These are phyloP conservation scores for Myxozyma nipponensis DNA, from an alignment of 805 yeast genomes.

Conservation along the genomic window DNA sequence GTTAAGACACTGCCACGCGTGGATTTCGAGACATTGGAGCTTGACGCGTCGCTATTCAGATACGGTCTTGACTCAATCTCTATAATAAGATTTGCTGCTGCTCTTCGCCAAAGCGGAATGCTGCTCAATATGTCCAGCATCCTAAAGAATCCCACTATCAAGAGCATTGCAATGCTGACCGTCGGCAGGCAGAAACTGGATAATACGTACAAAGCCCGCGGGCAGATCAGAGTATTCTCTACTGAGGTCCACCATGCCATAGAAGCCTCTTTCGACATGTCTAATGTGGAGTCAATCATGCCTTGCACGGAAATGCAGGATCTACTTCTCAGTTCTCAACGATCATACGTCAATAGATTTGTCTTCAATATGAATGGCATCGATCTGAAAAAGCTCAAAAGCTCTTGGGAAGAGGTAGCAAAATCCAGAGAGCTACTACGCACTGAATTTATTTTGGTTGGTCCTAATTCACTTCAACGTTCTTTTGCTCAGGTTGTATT, in stretches of 20 bases:
- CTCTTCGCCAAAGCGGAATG: conserved; percentile 5
- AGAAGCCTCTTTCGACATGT: neutral
- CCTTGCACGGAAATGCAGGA: conserved; percentile 30
- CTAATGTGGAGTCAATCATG: conserved; percentile 1
- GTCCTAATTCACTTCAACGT: conserved; percentile 4
- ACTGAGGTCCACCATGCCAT: conserved; percentile 3
- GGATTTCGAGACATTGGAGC: neutral
- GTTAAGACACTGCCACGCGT: conserved; percentile 1
- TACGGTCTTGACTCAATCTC: conserved; percentile 31
- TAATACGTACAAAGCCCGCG: neutral
- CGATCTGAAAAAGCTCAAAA: conserved; percentile 2
- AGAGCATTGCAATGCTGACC: neutral
- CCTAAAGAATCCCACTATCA: conserved; percentile 5
- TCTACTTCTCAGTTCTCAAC: conserved; percentile 2
- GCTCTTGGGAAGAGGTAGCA: conserved; percentile 7
- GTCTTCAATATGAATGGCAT: conserved; percentile 4
- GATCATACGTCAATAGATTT: conserved; percentile 19
- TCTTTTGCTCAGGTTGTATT: conserved; percentile 21
- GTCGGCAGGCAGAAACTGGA: neutral
- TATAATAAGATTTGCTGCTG: conserved; percentile 13
- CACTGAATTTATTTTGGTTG: conserved; percentile 20
- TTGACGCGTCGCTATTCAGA: conserved; percentile 15
- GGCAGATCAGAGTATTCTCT: neutral
- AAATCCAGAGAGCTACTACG: conserved; percentile 17
- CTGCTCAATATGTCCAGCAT: conserved; percentile 10